phyloP scores from a whole-genome alignment of 129 eudicot species.

The Solidago caesia region DNA sequence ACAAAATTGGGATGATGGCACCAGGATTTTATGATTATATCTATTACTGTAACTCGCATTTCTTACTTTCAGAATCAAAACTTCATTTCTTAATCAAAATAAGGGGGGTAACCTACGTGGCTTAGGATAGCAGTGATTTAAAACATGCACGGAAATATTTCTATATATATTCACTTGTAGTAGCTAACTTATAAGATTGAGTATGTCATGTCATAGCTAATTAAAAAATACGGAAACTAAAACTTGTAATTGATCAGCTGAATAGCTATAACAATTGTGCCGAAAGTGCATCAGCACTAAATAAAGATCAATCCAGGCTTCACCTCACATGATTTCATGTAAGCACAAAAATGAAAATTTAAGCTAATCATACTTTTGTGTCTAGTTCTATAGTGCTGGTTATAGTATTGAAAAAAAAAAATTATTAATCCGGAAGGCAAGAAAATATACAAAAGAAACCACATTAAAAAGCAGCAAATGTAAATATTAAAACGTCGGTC shows the following conservation, averaged over 20 bases:
- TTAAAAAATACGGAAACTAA: no score
- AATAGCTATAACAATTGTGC: background rate
- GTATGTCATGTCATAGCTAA: no score
- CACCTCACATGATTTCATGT: background rate
- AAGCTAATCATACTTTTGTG: background rate
- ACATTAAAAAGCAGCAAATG: constrained; percentile 16
- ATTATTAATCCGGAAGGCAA: background rate
- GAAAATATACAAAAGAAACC: background rate
- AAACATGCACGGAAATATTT: background rate
- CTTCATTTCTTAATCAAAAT: background rate
- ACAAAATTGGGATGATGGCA: background rate
- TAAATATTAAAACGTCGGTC: background rate
- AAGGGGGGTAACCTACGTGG: background rate
- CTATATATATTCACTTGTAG: background rate
- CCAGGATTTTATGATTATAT: background rate
- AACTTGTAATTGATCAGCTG: background rate
- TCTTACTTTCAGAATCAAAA: background rate
- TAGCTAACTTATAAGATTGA: no score
- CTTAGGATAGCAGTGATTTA: no score
- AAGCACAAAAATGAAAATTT: background rate
- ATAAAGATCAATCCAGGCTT: background rate
- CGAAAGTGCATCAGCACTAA: background rate
- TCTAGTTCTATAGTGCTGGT: background rate
- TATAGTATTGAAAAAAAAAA: background rate
- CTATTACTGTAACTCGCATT: background rate